A percentile compares a stretch with the other conserved stretches of the same genome.
phyloP scores from a whole-genome alignment of 495 filamentous ascomycete species.

The Aspergillus incahuasiensis region DNA sequence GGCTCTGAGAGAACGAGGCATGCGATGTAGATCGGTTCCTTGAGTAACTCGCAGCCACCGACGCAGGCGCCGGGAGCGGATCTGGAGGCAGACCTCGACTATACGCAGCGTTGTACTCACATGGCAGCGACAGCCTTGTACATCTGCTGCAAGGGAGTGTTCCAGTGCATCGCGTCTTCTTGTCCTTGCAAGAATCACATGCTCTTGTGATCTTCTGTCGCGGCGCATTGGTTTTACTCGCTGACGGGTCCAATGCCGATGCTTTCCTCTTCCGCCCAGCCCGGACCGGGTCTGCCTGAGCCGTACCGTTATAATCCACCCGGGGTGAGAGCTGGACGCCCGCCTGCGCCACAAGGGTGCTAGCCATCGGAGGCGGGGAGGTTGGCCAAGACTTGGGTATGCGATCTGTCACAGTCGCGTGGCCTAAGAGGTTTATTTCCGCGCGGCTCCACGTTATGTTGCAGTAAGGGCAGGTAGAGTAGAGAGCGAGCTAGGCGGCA shows the following conservation, averaged over 20 bases:
- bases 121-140: slow-evolving; percentile 33
- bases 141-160: slow-evolving; percentile 43
- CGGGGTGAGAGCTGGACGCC: slow-evolving; percentile 14
- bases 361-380: slow-evolving; percentile 11
- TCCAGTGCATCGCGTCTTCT: slow-evolving; percentile 44
- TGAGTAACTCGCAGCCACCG: slow-evolving; percentile 8
- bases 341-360: slow-evolving; percentile 18
- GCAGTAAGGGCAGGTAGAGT: background rate
- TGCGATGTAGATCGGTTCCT: slow-evolving; percentile 8
- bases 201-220: slow-evolving; percentile 46
- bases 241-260: slow-evolving; percentile 21
- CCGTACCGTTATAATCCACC: background rate
- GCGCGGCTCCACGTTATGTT: background rate
- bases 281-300: background rate
- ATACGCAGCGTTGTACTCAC: slow-evolving; percentile 43
- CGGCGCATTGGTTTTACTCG: slow-evolving; percentile 19
- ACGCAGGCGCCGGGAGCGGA: slow-evolving; percentile 29
- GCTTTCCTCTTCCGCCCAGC: slow-evolving; percentile 31
- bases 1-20: slow-evolving; percentile 9
- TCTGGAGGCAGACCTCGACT: slow-evolving; percentile 41
- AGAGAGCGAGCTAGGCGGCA: background rate
- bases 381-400: background rate
- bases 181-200: slow-evolving; percentile 45
- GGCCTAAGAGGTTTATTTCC: background rate
- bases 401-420: background rate